Conservation (phyloP, 768 basidiomycete genomes). For the Lactarius hengduanensis region DNA sequence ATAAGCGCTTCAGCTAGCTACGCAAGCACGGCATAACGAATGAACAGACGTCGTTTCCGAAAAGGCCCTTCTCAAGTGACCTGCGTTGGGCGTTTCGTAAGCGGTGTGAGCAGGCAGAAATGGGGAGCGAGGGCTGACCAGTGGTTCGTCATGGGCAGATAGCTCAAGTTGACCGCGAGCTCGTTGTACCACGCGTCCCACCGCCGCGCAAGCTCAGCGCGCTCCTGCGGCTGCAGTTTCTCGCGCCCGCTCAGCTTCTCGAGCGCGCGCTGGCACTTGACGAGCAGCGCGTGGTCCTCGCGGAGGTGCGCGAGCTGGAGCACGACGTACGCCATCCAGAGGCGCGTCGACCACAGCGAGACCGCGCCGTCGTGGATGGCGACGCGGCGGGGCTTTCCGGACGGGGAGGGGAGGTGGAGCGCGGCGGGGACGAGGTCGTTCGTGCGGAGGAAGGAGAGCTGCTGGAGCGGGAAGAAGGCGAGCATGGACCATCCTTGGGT, state of each 20-base stretch:
- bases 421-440: constrained; percentile 59
- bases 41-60: constrained; percentile 21
- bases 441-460: constrained; percentile 63
- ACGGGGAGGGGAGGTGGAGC: constrained; percentile 43
- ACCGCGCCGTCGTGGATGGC: constrained; percentile 48
- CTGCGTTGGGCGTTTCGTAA: not conserved
- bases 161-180: constrained; percentile 65
- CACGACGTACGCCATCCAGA: constrained; percentile 77
- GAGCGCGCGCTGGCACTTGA: constrained; percentile 52
- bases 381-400: constrained; percentile 36
- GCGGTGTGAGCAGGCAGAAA: not conserved
- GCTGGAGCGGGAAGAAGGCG: constrained; percentile 76
- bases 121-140: constrained; percentile 49
- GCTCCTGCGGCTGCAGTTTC: constrained; percentile 57
- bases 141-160: constrained; percentile 82
- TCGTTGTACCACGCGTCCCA: constrained; percentile 74
- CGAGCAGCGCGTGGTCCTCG: constrained; percentile 63
- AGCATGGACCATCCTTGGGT: constrained; percentile 79
- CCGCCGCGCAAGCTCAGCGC: constrained; percentile 52
- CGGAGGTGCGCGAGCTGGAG: constrained; percentile 73
- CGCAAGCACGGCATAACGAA: not conserved
- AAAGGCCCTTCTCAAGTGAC: constrained; percentile 27
- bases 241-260: constrained; percentile 29
- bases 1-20: not conserved
- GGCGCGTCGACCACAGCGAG: constrained; percentile 71